Percentiles rank a stretch among this genome's conserved stretches.
These are phyloP conservation scores for Cercospora sp. DNA, from an alignment of 2,329 filamentous ascomycete genomes.

Conservation along the genomic window DNA sequence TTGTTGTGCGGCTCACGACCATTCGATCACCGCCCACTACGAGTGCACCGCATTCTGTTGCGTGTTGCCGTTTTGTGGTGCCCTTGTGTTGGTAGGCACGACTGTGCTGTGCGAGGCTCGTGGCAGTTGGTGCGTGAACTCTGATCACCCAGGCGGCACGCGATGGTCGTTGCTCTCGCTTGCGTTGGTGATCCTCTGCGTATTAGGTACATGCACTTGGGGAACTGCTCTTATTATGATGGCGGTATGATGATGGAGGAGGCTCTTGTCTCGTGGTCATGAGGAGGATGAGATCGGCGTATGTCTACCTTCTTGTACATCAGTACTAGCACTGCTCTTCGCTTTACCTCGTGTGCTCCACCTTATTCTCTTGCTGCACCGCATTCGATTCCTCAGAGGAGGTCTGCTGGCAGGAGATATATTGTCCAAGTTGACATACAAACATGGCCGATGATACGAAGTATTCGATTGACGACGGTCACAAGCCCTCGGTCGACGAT, in stretches of 20 bases:
- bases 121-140: background rate
- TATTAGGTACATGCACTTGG: background rate
- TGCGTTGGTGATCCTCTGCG: background rate
- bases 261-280: constrained; percentile 13
- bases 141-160: background rate
- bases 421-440: too few species aligned
- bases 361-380: background rate
- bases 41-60: background rate
- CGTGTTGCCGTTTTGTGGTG: background rate
- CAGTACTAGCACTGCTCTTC: background rate
- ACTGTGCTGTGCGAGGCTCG: background rate
- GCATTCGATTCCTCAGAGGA: too few species aligned
- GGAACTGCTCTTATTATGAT: background rate
- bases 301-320: background rate
- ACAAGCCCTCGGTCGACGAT: constrained; percentile 17
- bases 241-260: constrained; percentile 15
- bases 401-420: too few species aligned
- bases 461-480: constrained; percentile 12
- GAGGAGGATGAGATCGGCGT: constrained; percentile 2
- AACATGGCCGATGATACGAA: constrained; percentile 2
- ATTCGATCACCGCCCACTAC: background rate
- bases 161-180: constrained; percentile 2
- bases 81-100: background rate
- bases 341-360: background rate
- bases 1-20: background rate